These are phyloP conservation scores for Penicillium sp. DNA, from an alignment of 2,329 filamentous ascomycete species.

Conservation along the genomic window DNA sequence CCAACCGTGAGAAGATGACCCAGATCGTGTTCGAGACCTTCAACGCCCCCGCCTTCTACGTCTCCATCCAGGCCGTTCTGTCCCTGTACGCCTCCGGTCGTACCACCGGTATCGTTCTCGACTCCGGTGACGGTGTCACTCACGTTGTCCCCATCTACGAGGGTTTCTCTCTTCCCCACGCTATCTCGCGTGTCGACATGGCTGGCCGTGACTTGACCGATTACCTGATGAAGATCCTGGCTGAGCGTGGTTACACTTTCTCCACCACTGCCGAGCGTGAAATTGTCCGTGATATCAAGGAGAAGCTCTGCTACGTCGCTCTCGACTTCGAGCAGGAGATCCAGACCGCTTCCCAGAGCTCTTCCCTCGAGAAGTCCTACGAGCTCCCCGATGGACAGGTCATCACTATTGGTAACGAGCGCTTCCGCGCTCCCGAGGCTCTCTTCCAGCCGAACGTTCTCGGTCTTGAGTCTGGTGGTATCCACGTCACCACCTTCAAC, in stretches of 20 bases:
- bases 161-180: slow-evolving; percentile 99
- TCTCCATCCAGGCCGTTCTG: slow-evolving; percentile 99
- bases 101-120: slow-evolving; percentile 99
- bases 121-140: slow-evolving; percentile 99
- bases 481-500: slow-evolving; percentile 99
- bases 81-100: slow-evolving; percentile 99
- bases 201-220: slow-evolving; percentile 99
- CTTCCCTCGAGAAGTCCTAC: slow-evolving; percentile 99
- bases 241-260: slow-evolving; percentile 99
- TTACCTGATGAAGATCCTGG: slow-evolving; percentile 99
- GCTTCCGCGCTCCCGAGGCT: slow-evolving; percentile 99
- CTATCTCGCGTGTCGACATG: slow-evolving; percentile 99
- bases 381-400: slow-evolving; percentile 99
- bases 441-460: slow-evolving; percentile 99
- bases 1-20: slow-evolving; percentile 99
- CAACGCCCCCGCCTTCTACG: slow-evolving; percentile 99
- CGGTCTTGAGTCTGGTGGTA: slow-evolving; percentile 97
- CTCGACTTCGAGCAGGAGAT: slow-evolving; percentile 99
- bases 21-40: slow-evolving; percentile 99
- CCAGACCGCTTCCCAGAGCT: slow-evolving; percentile 98
- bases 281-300: slow-evolving; percentile 99
- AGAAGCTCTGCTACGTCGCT: slow-evolving; percentile 99
- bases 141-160: slow-evolving; percentile 99
- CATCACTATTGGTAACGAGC: slow-evolving; percentile 99
- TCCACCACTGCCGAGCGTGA: slow-evolving; percentile 99